Evolutionary conservation across 2,329 filamentous ascomycete species (phyloP), one percentile per base, ranked within the genome.

Genomic region (Colletotrichum liaoningense): DNA sequence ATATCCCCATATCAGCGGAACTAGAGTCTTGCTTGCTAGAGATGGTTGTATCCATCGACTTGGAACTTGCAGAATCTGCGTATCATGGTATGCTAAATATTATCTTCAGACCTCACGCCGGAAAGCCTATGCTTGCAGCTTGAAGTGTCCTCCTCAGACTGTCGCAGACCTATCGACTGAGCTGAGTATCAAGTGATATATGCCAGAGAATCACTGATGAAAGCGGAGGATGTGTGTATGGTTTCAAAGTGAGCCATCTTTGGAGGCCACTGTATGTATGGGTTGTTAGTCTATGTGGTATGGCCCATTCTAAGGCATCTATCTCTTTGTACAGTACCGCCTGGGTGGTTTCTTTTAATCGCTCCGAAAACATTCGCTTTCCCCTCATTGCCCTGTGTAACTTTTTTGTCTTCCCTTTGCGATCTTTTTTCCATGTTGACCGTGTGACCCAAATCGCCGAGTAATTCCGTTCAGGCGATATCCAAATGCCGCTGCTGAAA

Each of bases 261-360:
- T 46, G 26, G 26, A 57, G 59, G 67, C 33, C 59, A 24, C 42
- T 46, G 14, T 5, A 7, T 56, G 11, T 35, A 35, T 35, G 33
- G 33, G 58, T 7, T 57, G 38, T 22, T 30, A 38, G 42, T 59
- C 59, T 64, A 64, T 56, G 9, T 46, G 19, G 5, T 35, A 5
- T 22, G n/a, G 46, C 30, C 38, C 14, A 28, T 54, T 73, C 59
- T 69, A 66, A 66, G 35, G 60, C 12, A 12, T 71, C 71, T 73
- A 66, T 58, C 26, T 38, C 56, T 62, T 62, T 71, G 67, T 73
- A 71, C 71, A 28, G 9, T 24, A 33, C 60, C 54, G 22, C 49
- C 46, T 4, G n/a, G 33, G 46, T 49, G 19, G 28, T 4, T 28
- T 33, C 9, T 5, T 24, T 49, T 60, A 49, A 12, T 33, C n/a